Evolutionary conservation across 2,329 filamentous ascomycete genomes (phyloP).

Genomic region (Aureobasidium lini): DNA sequence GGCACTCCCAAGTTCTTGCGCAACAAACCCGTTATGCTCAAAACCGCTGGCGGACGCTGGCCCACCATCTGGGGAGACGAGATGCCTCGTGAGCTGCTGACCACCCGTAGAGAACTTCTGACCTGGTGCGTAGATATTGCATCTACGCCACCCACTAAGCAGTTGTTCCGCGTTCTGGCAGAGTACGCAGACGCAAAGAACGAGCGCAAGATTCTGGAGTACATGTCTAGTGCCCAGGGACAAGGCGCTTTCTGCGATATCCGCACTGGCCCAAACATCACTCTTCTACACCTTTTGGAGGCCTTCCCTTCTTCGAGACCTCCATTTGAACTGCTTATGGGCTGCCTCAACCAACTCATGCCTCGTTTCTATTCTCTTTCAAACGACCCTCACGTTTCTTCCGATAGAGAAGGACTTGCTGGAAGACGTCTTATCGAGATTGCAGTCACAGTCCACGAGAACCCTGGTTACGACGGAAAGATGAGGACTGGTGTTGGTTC

Average conservation of each 20-base stretch:
- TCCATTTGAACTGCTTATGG: constrained; percentile 73
- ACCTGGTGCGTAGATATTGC: constrained; percentile 95
- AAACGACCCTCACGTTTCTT: constrained; percentile 83
- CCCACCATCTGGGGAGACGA: constrained; percentile 98
- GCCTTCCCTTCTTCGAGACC: constrained; percentile 91
- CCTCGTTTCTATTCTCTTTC: constrained; percentile 97
- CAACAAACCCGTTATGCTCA: constrained; percentile 72
- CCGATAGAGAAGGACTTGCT: constrained; percentile 58
- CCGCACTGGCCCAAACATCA: constrained; percentile 77
- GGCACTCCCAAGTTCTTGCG: constrained; percentile 74
- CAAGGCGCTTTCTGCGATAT: constrained; percentile 89
- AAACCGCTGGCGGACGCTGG: constrained; percentile 78
- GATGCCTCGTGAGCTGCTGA: constrained; percentile 72
- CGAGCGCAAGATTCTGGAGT: constrained; percentile 83
- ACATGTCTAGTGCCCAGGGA: constrained; percentile 80
- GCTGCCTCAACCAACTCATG: constrained; percentile 80
- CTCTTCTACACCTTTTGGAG: constrained; percentile 74
- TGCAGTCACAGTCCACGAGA: constrained; percentile 92
- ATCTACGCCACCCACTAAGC: constrained; percentile 85
- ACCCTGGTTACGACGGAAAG: constrained; percentile 62
- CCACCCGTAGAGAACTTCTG: constrained; percentile 82
- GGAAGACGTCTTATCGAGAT: constrained; percentile 82
- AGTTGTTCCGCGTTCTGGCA: constrained; percentile 73
- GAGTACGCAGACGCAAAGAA: constrained; percentile 73
- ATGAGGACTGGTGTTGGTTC: constrained; percentile 78